Evolutionary conservation across 768 basidiomycete genomes (phyloP).

Genomic region (Podaxis pistillaris): DNA sequence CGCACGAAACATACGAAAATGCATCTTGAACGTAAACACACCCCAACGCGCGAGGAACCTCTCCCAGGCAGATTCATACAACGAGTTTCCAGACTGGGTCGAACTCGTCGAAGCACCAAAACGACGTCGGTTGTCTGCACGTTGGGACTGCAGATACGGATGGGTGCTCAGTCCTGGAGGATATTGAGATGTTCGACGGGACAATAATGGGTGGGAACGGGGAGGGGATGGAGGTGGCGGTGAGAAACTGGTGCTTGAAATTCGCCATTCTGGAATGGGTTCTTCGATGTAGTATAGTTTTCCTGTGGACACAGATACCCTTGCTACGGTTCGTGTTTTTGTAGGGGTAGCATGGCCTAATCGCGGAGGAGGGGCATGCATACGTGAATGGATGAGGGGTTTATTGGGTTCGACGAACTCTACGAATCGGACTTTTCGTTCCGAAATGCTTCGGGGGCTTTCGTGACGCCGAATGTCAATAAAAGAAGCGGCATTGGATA

Average conservation of each 20-base stretch:
- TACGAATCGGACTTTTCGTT: slow-evolving; percentile 3
- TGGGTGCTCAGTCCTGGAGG: neutral
- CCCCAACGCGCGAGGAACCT: slow-evolving; percentile 11
- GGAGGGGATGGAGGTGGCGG: slow-evolving; percentile 3
- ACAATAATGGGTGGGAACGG: neutral
- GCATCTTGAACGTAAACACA: slow-evolving; percentile 5
- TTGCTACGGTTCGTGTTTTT: slow-evolving; percentile 2
- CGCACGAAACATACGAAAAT: slow-evolving; percentile 12
- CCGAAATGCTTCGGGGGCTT: neutral
- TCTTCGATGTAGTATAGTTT: slow-evolving; percentile 11
- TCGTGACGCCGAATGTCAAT: neutral
- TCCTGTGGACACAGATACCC: slow-evolving; percentile 7
- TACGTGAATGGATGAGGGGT: neutral
- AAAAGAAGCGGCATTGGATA: slow-evolving; percentile 5
- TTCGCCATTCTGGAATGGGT: neutral
- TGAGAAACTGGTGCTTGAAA: slow-evolving; percentile 2
- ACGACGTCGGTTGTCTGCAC: neutral
- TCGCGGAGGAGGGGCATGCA: neutral
- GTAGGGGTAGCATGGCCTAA: neutral
- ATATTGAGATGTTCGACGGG: neutral
- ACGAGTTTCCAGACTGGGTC: neutral
- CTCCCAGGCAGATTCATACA: slow-evolving; percentile 4
- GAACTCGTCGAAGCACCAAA: neutral
- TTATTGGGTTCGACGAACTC: slow-evolving; percentile 1
- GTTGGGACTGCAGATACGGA: neutral